phyloP scores from a whole-genome alignment of 2,329 filamentous ascomycete species.

The Fusarium sp. region DNA sequence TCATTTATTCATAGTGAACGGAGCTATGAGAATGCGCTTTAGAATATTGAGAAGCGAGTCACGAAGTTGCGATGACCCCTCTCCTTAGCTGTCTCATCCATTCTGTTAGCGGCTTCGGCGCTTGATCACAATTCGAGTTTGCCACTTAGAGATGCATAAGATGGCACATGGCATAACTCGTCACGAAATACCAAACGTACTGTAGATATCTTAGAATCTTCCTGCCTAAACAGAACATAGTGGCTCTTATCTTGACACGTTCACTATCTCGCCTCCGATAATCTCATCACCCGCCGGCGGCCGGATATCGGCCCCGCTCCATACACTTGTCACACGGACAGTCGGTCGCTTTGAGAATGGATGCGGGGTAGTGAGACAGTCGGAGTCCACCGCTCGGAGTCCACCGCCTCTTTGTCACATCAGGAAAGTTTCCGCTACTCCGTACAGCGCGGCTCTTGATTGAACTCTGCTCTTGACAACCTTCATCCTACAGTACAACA shows the following conservation, averaged over 20 bases:
- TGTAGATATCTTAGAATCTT: background rate
- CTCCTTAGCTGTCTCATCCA: background rate
- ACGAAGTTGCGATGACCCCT: background rate
- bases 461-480: background rate
- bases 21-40: background rate
- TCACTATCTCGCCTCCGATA: background rate
- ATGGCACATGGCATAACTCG: background rate
- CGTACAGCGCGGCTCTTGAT: background rate
- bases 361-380: constrained; percentile 24
- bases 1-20: background rate
- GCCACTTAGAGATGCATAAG: background rate
- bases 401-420: constrained; percentile 18
- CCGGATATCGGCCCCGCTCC: constrained; percentile 12
- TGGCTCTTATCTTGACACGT: background rate
- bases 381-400: constrained; percentile 34
- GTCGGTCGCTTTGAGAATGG: background rate
- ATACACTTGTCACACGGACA: constrained; percentile 25
- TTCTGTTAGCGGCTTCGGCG: background rate
- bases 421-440: constrained; percentile 23
- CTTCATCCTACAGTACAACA: background rate
- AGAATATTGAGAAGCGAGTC: background rate
- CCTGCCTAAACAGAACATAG: background rate
- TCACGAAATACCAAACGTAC: background rate
- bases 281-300: background rate
- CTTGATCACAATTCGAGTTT: background rate